phyloP scores from a whole-genome alignment of 805 yeast genomes.

The Candida nonsorbophila region DNA sequence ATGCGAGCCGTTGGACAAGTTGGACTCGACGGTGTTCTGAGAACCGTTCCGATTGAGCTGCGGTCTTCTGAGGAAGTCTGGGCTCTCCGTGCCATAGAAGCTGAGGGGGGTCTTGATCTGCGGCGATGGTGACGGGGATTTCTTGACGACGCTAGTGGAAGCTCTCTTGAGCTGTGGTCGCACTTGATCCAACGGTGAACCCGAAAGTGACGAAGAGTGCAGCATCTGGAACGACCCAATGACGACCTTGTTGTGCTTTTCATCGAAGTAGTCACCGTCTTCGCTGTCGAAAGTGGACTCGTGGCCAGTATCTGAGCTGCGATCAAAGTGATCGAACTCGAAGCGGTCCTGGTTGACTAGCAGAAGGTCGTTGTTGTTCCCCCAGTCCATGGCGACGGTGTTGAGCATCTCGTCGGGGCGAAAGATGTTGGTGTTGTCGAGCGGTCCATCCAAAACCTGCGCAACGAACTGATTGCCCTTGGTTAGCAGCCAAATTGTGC shows the following conservation, averaged over 20 bases:
- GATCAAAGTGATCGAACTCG: no score
- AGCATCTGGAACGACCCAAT: no score
- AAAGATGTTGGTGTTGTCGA: conserved; percentile 16
- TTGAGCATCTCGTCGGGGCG: conserved; percentile 48
- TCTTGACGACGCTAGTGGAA: conserved; percentile 5
- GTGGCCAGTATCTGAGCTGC: no score
- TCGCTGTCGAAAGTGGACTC: no score
- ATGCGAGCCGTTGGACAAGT: conserved; percentile 12
- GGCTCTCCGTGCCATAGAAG: conserved; percentile 5
- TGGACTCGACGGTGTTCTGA: conserved; percentile 31
- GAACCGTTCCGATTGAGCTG: conserved; percentile 27
- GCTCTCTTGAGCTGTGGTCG: conserved; percentile 10
- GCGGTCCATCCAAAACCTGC: conserved; percentile 22
- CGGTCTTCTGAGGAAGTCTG: conserved; percentile 16
- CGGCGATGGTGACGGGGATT: conserved; percentile 7
- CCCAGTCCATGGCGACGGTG: conserved; percentile 54
- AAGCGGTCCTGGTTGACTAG: conserved; percentile 47
- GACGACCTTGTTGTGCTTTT: no score
- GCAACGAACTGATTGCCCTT: conserved; percentile 34
- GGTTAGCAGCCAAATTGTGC: conserved; percentile 35
- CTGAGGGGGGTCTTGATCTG: conserved; percentile 11
- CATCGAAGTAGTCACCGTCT: no score
- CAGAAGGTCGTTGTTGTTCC: conserved; percentile 41
- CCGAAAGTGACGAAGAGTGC: no score
- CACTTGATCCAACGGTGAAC: no score